phyloP scores from a whole-genome alignment of 768 basidiomycete species.

The Termitomyces sp. region DNA sequence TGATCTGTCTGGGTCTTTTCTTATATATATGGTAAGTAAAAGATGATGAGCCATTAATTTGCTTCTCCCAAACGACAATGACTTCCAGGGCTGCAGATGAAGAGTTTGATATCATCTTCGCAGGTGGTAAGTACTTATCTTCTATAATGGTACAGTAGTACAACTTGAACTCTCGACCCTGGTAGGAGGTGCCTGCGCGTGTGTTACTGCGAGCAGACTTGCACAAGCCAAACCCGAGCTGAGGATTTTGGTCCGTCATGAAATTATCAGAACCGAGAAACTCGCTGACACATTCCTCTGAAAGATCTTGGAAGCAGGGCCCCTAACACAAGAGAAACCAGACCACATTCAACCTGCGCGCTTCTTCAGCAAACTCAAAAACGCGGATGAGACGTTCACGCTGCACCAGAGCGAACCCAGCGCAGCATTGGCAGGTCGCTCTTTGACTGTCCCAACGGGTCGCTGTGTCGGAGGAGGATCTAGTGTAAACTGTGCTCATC shows the following conservation, averaged over 20 bases:
- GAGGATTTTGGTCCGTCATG: constrained; percentile 45
- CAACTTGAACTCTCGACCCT: neutral
- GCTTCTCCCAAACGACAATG: neutral
- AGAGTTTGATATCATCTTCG: constrained; percentile 1
- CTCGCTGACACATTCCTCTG: neutral
- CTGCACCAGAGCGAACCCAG: constrained; percentile 43
- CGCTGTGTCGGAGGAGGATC: constrained; percentile 63
- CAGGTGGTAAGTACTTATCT: neutral
- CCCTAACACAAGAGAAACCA: constrained; percentile 42
- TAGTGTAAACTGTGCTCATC: constrained; percentile 49
- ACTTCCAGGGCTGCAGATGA: constrained; percentile 30
- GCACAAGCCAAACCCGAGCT: constrained; percentile 47
- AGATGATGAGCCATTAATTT: no score
- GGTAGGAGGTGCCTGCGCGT: constrained; percentile 50
- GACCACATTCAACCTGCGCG: constrained; percentile 53
- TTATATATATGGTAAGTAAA: no score
- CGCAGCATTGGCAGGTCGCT: constrained; percentile 39
- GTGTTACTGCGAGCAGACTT: constrained; percentile 54
- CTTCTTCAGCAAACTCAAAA: constrained; percentile 38
- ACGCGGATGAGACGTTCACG: constrained; percentile 39
- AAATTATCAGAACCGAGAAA: neutral
- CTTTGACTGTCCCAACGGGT: constrained; percentile 39
- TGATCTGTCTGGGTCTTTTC: no score
- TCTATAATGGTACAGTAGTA: neutral
- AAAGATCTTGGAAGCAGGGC: constrained; percentile 58